Evolutionary conservation across 1,139 yeast genomes (phyloP), one percentile per base, ranked within the genome.

Genomic region (Diutina scorzettiae): DNA sequence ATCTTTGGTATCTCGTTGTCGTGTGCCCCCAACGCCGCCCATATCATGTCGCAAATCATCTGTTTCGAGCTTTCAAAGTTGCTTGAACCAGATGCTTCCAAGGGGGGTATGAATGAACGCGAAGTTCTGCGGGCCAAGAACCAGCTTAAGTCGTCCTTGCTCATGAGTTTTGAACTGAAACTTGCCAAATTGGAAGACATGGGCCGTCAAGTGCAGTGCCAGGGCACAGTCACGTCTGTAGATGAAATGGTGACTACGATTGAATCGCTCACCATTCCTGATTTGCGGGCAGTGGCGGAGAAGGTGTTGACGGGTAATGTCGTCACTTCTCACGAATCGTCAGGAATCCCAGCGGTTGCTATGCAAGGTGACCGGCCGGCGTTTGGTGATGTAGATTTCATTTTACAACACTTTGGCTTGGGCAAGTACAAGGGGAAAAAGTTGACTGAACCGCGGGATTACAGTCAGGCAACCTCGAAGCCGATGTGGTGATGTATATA

Each of bases 151-250:
- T 80, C 93, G n/a, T 81, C 95, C 4, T 66, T 91, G 46, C 70
- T 91, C 56, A 91, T 91, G 96, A 91, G 89, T 55, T 72, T 89
- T 41, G 98, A 91, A 59, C 79, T 93, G 50, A 86, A 83, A 57
- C 73, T 91, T 68, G 95, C 94, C 16, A 89, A 84, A 53, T 67
- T 91, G 43, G 98, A 91, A 60, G 98, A 91, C 55, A 70, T 89
- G 60, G 98, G 98, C 11, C 77, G 98, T 59, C 98, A 91, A 60
- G 77, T 91, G 25, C 95, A 85, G 60, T 77, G 86, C 44, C 87
- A 83, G 55, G 87, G 86, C 37, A 73, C 73, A 51, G 73, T 84
- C 51, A 73, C 91, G n/a, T 77, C 85, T 12, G 81, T 87, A 7
- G 67, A 71, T 34, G 95, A 87, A 53, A 87, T 91, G 95, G 81